Evolutionary conservation across 2,329 filamentous ascomycete species (phyloP).

Genomic region (Fusarium dlaminii): DNA sequence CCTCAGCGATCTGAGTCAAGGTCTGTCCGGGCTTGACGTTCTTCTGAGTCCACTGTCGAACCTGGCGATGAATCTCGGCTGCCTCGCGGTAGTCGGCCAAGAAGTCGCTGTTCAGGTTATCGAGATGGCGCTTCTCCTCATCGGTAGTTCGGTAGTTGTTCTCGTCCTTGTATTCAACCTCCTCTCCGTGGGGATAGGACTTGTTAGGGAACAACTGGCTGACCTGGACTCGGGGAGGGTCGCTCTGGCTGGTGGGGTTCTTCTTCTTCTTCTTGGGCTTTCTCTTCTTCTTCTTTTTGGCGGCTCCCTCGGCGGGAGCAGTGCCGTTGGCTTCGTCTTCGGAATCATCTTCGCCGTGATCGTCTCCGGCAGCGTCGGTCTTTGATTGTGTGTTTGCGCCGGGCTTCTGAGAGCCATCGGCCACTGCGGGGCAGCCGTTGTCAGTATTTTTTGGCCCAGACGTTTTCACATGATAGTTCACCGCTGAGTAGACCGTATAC

Average conservation of each 20-base stretch:
- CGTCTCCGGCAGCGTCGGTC: conserved; percentile 51
- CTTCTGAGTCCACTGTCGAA: conserved; percentile 83
- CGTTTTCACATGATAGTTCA: background rate
- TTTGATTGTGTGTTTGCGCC: conserved; percentile 53
- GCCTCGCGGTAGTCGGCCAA: conserved; percentile 83
- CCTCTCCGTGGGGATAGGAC: conserved; percentile 79
- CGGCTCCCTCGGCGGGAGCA: conserved; percentile 50
- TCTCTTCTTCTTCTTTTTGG: conserved; percentile 71
- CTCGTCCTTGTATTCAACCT: conserved; percentile 80
- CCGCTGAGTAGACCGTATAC: background rate
- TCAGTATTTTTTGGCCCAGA: conserved; percentile 3
- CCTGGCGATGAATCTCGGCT: conserved; percentile 89
- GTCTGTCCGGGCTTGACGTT: conserved; percentile 83
- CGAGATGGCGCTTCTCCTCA: conserved; percentile 85
- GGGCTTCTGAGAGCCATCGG: conserved; percentile 51
- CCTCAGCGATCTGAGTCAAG: conserved; percentile 83
- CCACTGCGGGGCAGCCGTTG: conserved; percentile 46
- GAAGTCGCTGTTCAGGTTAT: conserved; percentile 84
- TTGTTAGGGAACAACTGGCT: conserved; percentile 78
- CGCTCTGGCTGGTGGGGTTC: conserved; percentile 76
- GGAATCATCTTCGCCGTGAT: conserved; percentile 62
- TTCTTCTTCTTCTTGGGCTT: conserved; percentile 88
- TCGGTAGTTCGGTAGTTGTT: conserved; percentile 81
- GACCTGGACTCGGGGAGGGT: conserved; percentile 76
- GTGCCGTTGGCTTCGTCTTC: conserved; percentile 59